phyloP scores from a whole-genome alignment of 1,139 yeast genomes.

The Debaryomycetaceae sp. region DNA sequence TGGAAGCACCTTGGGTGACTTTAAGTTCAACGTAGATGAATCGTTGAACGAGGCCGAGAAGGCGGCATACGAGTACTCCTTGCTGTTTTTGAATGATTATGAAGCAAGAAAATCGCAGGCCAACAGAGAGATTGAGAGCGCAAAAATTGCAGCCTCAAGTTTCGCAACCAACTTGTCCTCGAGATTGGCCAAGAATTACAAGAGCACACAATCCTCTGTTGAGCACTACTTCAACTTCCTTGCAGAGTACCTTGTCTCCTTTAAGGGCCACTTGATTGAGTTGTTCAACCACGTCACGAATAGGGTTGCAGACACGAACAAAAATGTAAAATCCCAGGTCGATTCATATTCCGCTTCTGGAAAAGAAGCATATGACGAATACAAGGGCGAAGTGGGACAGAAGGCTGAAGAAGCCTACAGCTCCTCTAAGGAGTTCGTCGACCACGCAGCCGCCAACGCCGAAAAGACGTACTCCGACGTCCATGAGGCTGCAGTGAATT shows the following conservation, averaged over 20 bases:
- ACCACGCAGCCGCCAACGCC: slow-evolving; percentile 6
- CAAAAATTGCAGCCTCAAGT: slow-evolving; percentile 16
- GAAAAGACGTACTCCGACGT: slow-evolving; percentile 5
- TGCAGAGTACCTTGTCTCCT: background rate
- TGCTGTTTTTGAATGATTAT: slow-evolving; percentile 10
- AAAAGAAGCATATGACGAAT: slow-evolving; percentile 4
- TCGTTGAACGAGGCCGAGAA: slow-evolving; percentile 19
- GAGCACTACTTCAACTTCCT: slow-evolving; percentile 11
- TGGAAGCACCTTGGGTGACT: slow-evolving; percentile 15
- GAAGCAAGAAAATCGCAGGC: slow-evolving; percentile 10
- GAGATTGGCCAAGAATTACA: slow-evolving; percentile 6
- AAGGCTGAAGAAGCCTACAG: slow-evolving; percentile 8
- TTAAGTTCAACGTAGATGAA: slow-evolving; percentile 16
- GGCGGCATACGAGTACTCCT: slow-evolving; percentile 20
- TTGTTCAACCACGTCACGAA: background rate
- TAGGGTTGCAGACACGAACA: background rate
- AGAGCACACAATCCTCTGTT: slow-evolving; percentile 1
- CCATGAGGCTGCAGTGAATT: slow-evolving; percentile 9
- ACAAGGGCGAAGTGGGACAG: slow-evolving; percentile 7
- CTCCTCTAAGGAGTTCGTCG: slow-evolving; percentile 7
- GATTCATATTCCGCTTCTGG: slow-evolving; percentile 5
- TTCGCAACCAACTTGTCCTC: slow-evolving; percentile 7
- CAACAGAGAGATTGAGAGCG: slow-evolving; percentile 12
- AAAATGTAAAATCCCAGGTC: slow-evolving; percentile 7
- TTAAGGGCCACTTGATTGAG: background rate